Evolutionary conservation across 2,329 filamentous ascomycete species (phyloP).

Genomic region (Scedosporium dehoogii): DNA sequence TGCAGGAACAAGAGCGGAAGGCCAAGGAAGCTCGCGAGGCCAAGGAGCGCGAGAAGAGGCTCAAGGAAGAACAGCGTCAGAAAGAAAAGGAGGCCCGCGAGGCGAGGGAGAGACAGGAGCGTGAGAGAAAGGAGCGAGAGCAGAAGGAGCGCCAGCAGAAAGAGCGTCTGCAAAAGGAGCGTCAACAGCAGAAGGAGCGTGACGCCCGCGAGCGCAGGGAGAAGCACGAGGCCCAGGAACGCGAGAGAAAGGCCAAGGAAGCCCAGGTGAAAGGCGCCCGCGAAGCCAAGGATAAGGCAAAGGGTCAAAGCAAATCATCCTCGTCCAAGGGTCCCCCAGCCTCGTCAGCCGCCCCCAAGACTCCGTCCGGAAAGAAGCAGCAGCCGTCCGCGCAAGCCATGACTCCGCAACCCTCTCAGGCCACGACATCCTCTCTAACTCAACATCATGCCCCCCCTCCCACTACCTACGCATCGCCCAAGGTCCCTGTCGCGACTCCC

Average conservation of each 20-base stretch:
- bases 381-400: constrained; percentile 4
- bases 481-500: constrained; percentile 69
- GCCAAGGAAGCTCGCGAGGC: constrained; percentile 39
- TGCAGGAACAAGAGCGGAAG: constrained; percentile 83
- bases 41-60: constrained; percentile 67
- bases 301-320: constrained; percentile 39
- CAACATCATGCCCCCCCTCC: constrained; percentile 50
- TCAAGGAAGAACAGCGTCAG: constrained; percentile 71
- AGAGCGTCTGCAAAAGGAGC: constrained; percentile 52
- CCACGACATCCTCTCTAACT: constrained; percentile 16
- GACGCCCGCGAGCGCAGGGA: constrained; percentile 42
- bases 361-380: constrained; percentile 16
- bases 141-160: constrained; percentile 24
- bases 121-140: constrained; percentile 51
- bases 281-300: constrained; percentile 57
- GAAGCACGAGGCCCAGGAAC: constrained; percentile 38
- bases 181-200: constrained; percentile 41
- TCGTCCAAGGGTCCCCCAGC: not conserved
- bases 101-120: constrained; percentile 58
- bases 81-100: constrained; percentile 72
- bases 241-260: constrained; percentile 73
- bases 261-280: constrained; percentile 52
- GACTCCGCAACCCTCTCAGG: constrained; percentile 10
- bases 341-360: not conserved
- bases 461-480: constrained; percentile 62